Percentiles rank a stretch among this genome's conserved stretches.
Evolutionary conservation across 371 early-diverging fungal species (phyloP).

Genomic region (Funneliformis caledonium): DNA sequence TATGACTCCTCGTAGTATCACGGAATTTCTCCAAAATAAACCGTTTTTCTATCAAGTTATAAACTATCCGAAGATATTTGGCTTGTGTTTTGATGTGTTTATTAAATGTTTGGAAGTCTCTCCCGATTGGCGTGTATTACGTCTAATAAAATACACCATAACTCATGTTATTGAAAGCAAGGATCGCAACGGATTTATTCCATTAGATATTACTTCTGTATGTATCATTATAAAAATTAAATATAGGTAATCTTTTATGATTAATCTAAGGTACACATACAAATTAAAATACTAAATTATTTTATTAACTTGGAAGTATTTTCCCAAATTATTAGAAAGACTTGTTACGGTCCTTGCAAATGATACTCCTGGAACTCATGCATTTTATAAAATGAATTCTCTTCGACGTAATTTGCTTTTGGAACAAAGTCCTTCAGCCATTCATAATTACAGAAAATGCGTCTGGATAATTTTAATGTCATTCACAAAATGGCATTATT

Average conservation of each 20-base stretch:
- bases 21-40: not conserved
- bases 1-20: constrained; percentile 8
- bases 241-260: not conserved
- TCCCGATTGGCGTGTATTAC: constrained; percentile 32
- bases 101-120: constrained; percentile 1
- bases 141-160: constrained; percentile 1
- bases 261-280: not conserved
- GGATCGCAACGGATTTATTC: not conserved
- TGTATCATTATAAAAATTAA: not conserved
- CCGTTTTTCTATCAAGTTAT: constrained; percentile 7
- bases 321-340: not conserved
- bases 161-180: not conserved
- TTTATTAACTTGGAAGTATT: constrained; percentile 8
- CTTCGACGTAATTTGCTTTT: not conserved
- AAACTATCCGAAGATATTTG: constrained; percentile 5
- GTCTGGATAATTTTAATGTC: constrained; percentile 36
- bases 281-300: not conserved
- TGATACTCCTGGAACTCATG: not conserved
- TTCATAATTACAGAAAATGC: not conserved
- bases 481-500: constrained; percentile 37
- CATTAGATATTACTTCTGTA: not conserved
- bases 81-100: constrained; percentile 9
- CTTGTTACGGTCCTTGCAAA: not conserved
- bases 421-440: not conserved
- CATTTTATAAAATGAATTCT: constrained; percentile 1